A percentile compares a stretch with the other conserved stretches of the same genome.
Conservation (phyloP, 768 basidiomycete species). For the Termitomyces sp. region DNA sequence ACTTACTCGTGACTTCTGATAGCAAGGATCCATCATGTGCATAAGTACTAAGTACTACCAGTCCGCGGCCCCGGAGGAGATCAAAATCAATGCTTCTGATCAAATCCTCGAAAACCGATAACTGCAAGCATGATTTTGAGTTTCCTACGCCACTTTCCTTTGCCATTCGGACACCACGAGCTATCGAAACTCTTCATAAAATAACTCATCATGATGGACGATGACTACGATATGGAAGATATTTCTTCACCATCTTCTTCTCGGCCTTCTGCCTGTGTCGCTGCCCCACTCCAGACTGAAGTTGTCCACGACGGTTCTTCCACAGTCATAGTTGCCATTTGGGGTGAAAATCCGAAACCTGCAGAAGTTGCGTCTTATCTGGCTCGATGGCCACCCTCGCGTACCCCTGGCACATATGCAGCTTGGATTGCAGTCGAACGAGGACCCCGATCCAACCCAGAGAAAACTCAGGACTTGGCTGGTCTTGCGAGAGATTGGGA, state of each 20-base stretch:
- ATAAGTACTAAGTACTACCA: no score
- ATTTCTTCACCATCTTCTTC: neutral
- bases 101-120: neutral
- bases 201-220: slow-evolving; percentile 8
- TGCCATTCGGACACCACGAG: neutral
- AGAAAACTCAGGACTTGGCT: slow-evolving; percentile 3
- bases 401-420: slow-evolving; percentile 26
- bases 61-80: no score
- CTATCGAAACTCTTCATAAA: no score
- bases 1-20: no score
- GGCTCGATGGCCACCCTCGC: slow-evolving; percentile 35
- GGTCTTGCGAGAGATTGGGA: slow-evolving; percentile 9
- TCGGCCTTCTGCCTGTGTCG: slow-evolving; percentile 1
- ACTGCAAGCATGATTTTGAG: neutral
- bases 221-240: slow-evolving; percentile 13
- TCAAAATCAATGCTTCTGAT: neutral
- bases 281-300: slow-evolving; percentile 12
- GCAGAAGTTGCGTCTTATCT: slow-evolving; percentile 24
- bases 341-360: slow-evolving; percentile 22
- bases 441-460: slow-evolving; percentile 11
- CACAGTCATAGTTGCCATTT: slow-evolving; percentile 16
- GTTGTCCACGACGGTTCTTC: slow-evolving; percentile 12
- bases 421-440: slow-evolving; percentile 33
- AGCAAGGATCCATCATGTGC: no score
- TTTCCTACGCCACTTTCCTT: neutral